Conservation (phyloP, 805 yeast species). For the Cyberlindnera euphorbiae region DNA sequence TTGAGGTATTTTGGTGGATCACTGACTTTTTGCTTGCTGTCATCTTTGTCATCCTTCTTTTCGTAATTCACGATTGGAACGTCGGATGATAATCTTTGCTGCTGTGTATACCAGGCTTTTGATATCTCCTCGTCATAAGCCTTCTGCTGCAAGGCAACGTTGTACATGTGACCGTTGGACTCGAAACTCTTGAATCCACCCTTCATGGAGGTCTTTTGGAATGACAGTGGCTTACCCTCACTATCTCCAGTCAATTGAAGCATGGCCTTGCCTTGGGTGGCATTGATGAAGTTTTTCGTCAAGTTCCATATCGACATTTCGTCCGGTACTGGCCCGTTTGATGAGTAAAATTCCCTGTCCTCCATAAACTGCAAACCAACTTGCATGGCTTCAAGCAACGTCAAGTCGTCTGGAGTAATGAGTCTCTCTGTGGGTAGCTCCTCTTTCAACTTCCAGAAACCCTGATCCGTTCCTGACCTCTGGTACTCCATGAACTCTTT, state of each 20-base stretch:
- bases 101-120: slow-evolving; percentile 86
- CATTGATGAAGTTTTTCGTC: slow-evolving; percentile 85
- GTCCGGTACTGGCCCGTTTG: slow-evolving; percentile 57
- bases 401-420: slow-evolving; percentile 88
- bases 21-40: neutral
- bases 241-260: slow-evolving; percentile 93
- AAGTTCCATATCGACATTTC: slow-evolving; percentile 92
- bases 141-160: slow-evolving; percentile 81
- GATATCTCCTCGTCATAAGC: slow-evolving; percentile 87
- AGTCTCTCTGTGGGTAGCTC: slow-evolving; percentile 69
- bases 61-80: slow-evolving; percentile 20
- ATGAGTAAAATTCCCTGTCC: slow-evolving; percentile 60
- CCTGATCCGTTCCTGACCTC: slow-evolving; percentile 89
- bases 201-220: slow-evolving; percentile 88
- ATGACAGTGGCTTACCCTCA: slow-evolving; percentile 83
- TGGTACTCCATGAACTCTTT: slow-evolving; percentile 98
- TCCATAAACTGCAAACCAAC: slow-evolving; percentile 86
- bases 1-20: slow-evolving; percentile 37
- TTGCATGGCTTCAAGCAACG: slow-evolving; percentile 86
- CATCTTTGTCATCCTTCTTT: slow-evolving; percentile 17
- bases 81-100: slow-evolving; percentile 45
- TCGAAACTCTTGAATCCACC: slow-evolving; percentile 67
- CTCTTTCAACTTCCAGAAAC: slow-evolving; percentile 87
- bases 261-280: slow-evolving; percentile 97
- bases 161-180: slow-evolving; percentile 65